Evolutionary conservation across 345 rosid species (phyloP).

Genomic region (Populus alba): DNA sequence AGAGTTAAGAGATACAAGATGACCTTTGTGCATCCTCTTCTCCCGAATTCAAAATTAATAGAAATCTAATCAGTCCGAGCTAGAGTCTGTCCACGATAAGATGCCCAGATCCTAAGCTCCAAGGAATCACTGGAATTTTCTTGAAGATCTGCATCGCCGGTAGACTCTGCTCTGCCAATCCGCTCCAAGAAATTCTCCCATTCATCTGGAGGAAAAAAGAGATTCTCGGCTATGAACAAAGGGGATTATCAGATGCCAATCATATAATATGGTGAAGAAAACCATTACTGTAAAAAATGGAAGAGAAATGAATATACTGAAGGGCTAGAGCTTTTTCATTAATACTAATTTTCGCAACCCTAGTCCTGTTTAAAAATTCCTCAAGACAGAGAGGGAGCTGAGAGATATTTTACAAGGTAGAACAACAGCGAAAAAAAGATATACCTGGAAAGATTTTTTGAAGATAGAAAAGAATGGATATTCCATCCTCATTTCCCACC

Average conservation of each 20-base stretch:
- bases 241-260: background rate
- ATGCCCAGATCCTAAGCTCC: constrained; percentile 98
- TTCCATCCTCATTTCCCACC: constrained; percentile 95
- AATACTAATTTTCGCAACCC: background rate
- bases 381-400: background rate
- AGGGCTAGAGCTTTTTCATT: background rate
- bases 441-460: constrained; percentile 97
- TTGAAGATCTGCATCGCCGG: constrained; percentile 68
- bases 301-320: background rate
- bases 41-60: background rate
- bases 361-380: background rate
- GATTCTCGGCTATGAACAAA: constrained; percentile 13
- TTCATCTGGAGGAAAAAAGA: constrained; percentile 55
- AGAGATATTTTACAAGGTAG: background rate
- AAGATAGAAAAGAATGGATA: constrained; percentile 93
- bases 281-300: background rate
- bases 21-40: no score
- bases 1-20: no score
- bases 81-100: constrained; percentile 94
- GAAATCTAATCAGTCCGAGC: constrained; percentile 78
- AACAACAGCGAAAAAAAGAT: constrained; percentile 2
- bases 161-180: constrained; percentile 67
- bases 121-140: constrained; percentile 74
- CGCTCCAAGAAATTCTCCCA: constrained; percentile 98
- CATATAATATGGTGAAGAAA: background rate